Conservation (phyloP, 2,329 filamentous ascomycete genomes). For the Alternaria sp. region DNA sequence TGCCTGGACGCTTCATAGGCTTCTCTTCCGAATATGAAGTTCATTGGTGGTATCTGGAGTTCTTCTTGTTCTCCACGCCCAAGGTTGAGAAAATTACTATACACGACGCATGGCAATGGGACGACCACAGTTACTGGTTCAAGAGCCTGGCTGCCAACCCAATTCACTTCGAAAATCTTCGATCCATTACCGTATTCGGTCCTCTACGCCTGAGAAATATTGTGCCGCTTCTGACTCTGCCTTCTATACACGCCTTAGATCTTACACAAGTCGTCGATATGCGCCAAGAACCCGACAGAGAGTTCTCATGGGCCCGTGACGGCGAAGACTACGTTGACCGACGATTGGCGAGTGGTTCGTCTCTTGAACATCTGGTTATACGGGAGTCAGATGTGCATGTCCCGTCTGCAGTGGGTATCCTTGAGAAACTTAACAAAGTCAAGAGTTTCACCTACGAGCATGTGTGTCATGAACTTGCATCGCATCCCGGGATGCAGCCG, state of each 20-base stretch:
- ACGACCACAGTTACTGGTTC: slow-evolving; percentile 20
- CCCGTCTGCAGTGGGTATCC: neutral
- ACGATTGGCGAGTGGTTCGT: slow-evolving; percentile 7
- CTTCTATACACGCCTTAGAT: slow-evolving; percentile 7
- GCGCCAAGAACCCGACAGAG: slow-evolving; percentile 7
- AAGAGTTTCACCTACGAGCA: slow-evolving; percentile 16
- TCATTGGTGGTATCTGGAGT: slow-evolving; percentile 23
- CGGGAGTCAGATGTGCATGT: slow-evolving; percentile 5
- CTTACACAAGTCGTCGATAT: slow-evolving; percentile 7
- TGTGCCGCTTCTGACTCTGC: slow-evolving; percentile 17
- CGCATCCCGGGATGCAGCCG: neutral
- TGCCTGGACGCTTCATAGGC: slow-evolving; percentile 4
- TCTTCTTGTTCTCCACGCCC: slow-evolving; percentile 18
- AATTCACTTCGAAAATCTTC: slow-evolving; percentile 5
- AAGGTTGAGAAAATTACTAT: slow-evolving; percentile 8
- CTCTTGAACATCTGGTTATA: slow-evolving; percentile 7
- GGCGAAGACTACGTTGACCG: neutral
- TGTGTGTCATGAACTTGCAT: neutral
- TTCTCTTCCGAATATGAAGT: neutral
- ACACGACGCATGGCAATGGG: slow-evolving; percentile 15
- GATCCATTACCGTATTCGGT: slow-evolving; percentile 11
- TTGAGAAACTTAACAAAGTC: slow-evolving; percentile 6
- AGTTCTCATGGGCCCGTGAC: slow-evolving; percentile 2
- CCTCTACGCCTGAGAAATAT: slow-evolving; percentile 17
- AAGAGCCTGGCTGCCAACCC: slow-evolving; percentile 4